These are phyloP conservation scores for Achaetomium macrosporum DNA, from an alignment of 2,329 filamentous ascomycete species.

Conservation along the genomic window DNA sequence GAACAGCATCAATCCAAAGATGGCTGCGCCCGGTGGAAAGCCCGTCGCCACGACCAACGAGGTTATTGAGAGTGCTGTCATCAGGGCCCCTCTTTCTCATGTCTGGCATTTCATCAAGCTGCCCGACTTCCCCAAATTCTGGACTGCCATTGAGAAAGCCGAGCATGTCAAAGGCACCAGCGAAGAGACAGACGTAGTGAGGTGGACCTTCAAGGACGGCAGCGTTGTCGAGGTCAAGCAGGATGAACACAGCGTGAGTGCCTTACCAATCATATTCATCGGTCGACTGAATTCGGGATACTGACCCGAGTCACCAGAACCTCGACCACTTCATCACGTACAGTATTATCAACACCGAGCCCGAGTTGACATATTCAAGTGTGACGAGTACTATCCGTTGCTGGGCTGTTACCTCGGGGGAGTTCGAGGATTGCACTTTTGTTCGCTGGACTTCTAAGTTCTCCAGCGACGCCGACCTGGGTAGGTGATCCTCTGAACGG, in stretches of 20 bases:
- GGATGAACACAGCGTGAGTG: slow-evolving; percentile 64
- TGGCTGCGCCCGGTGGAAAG: slow-evolving; percentile 14
- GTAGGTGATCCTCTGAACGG: slow-evolving; percentile 37
- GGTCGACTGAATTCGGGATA: background rate
- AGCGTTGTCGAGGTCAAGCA: slow-evolving; percentile 66
- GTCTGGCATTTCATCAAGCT: slow-evolving; percentile 75
- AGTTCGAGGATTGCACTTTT: slow-evolving; percentile 58
- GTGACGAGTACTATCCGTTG: slow-evolving; percentile 62
- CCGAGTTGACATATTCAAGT: slow-evolving; percentile 59
- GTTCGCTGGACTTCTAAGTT: slow-evolving; percentile 66
- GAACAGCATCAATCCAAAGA: background rate
- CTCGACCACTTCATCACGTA: slow-evolving; percentile 74
- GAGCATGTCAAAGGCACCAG: slow-evolving; percentile 58
- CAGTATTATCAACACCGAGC: slow-evolving; percentile 61
- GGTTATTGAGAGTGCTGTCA: slow-evolving; percentile 41
- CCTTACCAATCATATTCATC: background rate
- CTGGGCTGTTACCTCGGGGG: slow-evolving; percentile 61
- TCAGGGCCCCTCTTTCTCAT: slow-evolving; percentile 57
- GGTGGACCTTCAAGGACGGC: slow-evolving; percentile 67
- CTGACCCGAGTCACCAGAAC: slow-evolving; percentile 36
- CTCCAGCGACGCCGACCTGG: slow-evolving; percentile 63
- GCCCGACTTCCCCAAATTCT: slow-evolving; percentile 62
- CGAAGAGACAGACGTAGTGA: slow-evolving; percentile 61
- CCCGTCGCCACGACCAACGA: slow-evolving; percentile 25
- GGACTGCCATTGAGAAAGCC: slow-evolving; percentile 55